phyloP scores from a whole-genome alignment of 805 yeast species.

The Ogataea pini region DNA sequence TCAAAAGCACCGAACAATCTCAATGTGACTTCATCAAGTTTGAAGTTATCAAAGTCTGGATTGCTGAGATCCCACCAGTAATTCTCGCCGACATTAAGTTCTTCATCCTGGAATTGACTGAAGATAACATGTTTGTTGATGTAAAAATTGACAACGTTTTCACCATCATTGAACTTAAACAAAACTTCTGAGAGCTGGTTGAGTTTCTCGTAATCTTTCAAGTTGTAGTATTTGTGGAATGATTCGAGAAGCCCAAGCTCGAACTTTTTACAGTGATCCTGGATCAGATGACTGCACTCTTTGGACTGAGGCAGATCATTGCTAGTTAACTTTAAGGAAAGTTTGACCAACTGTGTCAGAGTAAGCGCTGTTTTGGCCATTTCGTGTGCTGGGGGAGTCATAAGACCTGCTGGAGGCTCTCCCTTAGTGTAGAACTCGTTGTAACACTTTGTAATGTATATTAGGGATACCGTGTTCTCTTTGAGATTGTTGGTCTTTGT shows the following conservation, averaged over 20 bases:
- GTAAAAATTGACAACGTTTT: slow-evolving; percentile 77
- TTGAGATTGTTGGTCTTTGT: slow-evolving; percentile 69
- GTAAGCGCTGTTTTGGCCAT: slow-evolving; percentile 60
- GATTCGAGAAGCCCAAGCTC: slow-evolving; percentile 68
- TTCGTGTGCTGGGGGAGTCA: slow-evolving; percentile 35
- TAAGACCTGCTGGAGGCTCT: slow-evolving; percentile 54
- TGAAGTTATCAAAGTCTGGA: slow-evolving; percentile 50
- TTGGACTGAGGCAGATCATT: slow-evolving; percentile 47
- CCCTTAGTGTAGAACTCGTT: slow-evolving; percentile 69
- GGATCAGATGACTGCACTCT: slow-evolving; percentile 47
- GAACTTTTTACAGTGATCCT: slow-evolving; percentile 72
- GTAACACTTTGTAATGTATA: slow-evolving; percentile 73
- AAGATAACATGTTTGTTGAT: slow-evolving; percentile 78
- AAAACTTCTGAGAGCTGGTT: slow-evolving; percentile 73
- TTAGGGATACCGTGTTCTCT: slow-evolving; percentile 70
- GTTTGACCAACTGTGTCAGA: slow-evolving; percentile 60
- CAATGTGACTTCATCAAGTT: slow-evolving; percentile 54
- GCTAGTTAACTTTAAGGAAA: slow-evolving; percentile 65
- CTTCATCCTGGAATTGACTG: slow-evolving; percentile 42
- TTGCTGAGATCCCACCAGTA: slow-evolving; percentile 63
- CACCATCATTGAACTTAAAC: slow-evolving; percentile 81
- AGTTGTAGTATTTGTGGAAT: slow-evolving; percentile 74
- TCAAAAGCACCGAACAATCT: slow-evolving; percentile 55
- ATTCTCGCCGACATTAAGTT: slow-evolving; percentile 30
- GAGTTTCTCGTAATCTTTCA: slow-evolving; percentile 68